Base-by-base conservation (phyloP, 1,284 basidiomycete genomes). In the Trametes versicolor region DNA sequence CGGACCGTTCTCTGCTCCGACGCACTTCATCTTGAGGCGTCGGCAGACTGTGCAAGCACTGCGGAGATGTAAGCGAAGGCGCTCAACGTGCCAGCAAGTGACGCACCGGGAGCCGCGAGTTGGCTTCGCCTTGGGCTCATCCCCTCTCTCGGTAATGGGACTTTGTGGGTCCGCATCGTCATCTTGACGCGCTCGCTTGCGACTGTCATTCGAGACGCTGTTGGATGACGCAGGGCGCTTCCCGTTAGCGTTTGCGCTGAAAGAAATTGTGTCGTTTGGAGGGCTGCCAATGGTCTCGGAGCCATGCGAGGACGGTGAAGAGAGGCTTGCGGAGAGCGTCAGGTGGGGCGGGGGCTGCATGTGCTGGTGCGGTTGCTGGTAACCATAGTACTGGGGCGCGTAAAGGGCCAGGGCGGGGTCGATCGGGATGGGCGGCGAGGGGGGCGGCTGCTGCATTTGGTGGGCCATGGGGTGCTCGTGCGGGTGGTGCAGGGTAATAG, bases 1-100 rank as follows among this genome's bases (percentile, higher is more conserved):
- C 0, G 94, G 94, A 0, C 95, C 96, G 39, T 96, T 85, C 74
- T 98, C 96, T 1, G 95, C 94, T 41, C 93, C 96, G 21, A 98
- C 95, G 71, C 97, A 99, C 71, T 97, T 94, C 97, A 99, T 99
- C 83, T 99, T 99, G 68, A 99, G 89, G 54, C 96, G 91, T 37
- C 97, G 90, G 77, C 97, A 99, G 36, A 97, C 95, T 0, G 94
- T 96, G 71, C 96, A 98, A 0, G 96, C 96, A 58, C 95, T 95
- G 70, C 34, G 63, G 57, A 50, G 23, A 27, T 15, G 32, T 36
- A 71, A 56, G 43, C 32, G 27, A 21, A 39, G 23, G 39, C 67
- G 41, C 50, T 62, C 63, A n/a, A 51, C n/a, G 36, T 23, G n/a
- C 47, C 50, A 60, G 29, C 23, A 43, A 51, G 17, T 15, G 17